Conservation (phyloP, 352 stramenopile species). For the Ophiocytium majus region DNA sequence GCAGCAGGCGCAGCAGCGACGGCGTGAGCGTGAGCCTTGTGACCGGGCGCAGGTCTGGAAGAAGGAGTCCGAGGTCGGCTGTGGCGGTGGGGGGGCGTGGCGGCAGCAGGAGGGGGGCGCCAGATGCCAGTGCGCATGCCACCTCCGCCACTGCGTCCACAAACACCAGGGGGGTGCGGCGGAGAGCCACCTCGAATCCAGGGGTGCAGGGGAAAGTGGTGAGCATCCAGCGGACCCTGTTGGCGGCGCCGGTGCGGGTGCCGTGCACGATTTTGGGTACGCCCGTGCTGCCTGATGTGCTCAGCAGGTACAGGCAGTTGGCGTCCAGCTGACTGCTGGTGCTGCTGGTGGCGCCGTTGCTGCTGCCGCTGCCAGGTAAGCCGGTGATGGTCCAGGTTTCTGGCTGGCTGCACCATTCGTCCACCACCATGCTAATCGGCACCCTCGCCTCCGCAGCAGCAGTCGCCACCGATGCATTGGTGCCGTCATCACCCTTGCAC, state of each 20-base stretch:
- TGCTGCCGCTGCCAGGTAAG: background rate
- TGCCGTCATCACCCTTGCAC: background rate
- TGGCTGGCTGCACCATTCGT: background rate
- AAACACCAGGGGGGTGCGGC: conserved; percentile 58
- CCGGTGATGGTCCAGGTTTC: background rate
- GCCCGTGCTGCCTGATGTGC: conserved; percentile 60
- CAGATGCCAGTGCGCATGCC: conserved; percentile 52
- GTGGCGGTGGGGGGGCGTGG: background rate
- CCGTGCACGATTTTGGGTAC: conserved; percentile 59
- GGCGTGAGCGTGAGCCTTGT: conserved; percentile 59
- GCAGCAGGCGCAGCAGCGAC: conserved; percentile 50
- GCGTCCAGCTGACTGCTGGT: conserved; percentile 18
- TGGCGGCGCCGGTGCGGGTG: conserved; percentile 50
- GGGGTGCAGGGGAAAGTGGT: conserved; percentile 34
- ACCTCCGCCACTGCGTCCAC: conserved; percentile 61
- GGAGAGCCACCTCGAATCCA: conserved; percentile 31
- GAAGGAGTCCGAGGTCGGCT: conserved; percentile 43
- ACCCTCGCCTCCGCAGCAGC: background rate
- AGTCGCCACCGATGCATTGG: background rate
- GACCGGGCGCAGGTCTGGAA: conserved; percentile 25
- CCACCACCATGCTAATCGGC: background rate
- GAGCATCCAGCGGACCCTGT: conserved; percentile 58
- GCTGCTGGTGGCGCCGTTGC: too few relatives aligned
- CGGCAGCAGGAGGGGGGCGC: conserved; percentile 51
- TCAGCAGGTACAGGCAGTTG: conserved; percentile 61